Evolutionary conservation across 1,284 basidiomycete species (phyloP).

Genomic region (Anthracocystis panici-leucophaei): DNA sequence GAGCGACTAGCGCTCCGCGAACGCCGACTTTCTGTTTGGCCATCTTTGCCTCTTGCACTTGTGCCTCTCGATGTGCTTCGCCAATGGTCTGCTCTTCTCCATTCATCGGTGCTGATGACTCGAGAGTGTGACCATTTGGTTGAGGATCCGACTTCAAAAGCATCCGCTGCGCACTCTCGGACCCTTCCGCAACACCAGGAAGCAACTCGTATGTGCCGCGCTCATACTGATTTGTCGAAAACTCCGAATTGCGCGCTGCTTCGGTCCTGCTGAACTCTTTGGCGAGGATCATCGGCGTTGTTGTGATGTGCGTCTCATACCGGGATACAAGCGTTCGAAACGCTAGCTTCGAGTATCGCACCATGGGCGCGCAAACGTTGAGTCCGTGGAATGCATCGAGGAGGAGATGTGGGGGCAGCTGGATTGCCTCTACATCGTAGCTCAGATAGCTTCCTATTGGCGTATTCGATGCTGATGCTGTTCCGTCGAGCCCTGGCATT

Average conservation of each 20-base stretch:
- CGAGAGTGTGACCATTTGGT: not conserved
- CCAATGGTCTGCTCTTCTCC: slow-evolving; percentile 6
- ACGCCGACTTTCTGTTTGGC: slow-evolving; percentile 62
- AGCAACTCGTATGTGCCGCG: slow-evolving; percentile 73
- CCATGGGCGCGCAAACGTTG: slow-evolving; percentile 72
- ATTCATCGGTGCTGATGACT: not conserved
- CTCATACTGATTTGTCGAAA: slow-evolving; percentile 73
- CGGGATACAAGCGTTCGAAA: slow-evolving; percentile 74
- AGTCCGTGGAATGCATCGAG: slow-evolving; percentile 54
- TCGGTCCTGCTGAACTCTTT: slow-evolving; percentile 74
- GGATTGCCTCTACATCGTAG: slow-evolving; percentile 32
- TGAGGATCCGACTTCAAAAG: not conserved
- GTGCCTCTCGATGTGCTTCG: slow-evolving; percentile 24
- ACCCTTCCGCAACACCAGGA: slow-evolving; percentile 51
- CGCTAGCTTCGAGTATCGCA: slow-evolving; percentile 75
- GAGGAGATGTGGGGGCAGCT: slow-evolving; percentile 51
- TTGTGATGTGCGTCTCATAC: slow-evolving; percentile 75
- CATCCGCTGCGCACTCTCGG: slow-evolving; percentile 22
- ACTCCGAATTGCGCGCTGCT: slow-evolving; percentile 74
- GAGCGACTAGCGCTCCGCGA: slow-evolving; percentile 73
- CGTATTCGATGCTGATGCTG: not conserved
- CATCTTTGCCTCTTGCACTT: slow-evolving; percentile 9
- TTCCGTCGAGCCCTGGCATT: slow-evolving; percentile 5
- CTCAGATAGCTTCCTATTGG: slow-evolving; percentile 16
- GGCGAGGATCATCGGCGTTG: slow-evolving; percentile 76